Base-by-base conservation (phyloP, 768 basidiomycete genomes). In the Botryobasidium botryosum region DNA sequence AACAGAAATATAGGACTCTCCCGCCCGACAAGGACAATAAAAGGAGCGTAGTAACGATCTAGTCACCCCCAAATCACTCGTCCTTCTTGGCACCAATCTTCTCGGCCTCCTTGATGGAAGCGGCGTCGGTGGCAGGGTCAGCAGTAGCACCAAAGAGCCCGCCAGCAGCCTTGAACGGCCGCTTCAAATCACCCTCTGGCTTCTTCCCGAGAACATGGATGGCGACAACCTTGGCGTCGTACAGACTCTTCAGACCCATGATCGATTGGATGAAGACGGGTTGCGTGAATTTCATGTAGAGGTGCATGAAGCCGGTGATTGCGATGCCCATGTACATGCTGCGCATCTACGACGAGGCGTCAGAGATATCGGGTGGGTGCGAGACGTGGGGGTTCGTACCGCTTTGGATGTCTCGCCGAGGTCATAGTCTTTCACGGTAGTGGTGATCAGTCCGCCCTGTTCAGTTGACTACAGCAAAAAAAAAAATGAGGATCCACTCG, bases 231-330 rank as follows among this genome's bases (percentile, higher is more conserved):
- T 87, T 87, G 46, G 82, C 77, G 56, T 96, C 91, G 61, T 81
- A 85, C 24, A 91, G 61, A 35, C 70, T 72, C 68, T 99, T 97
- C 56, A 94, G 46, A n/a, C 84, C 85, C 87, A 92, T 94, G 53
- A 99, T 71, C 10, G 74, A 74, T 61, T 96, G 92, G 52, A 96
- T 81, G 65, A 96, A 92, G 52, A 97, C 74, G 5, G 92, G 92
- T 58, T 92, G 91, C 5, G 88, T 91, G 72, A 84, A 96, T 59
- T 83, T 76, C 65, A 97, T 68, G 72, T 96, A 97, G 43, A 81
- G 50, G 66, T 99, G 92, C 68, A 96, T 76, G 69, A 90, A 79
- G 47, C 57, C 70, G 82, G 91, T 90, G 79, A 87, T 85, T 40
- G 76, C 79, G 55, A 87, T 61, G 51, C 80, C 79, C 61, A 75